Conservation (phyloP, 2,329 filamentous ascomycete genomes). For the Aspergillus puulaauensis region DNA sequence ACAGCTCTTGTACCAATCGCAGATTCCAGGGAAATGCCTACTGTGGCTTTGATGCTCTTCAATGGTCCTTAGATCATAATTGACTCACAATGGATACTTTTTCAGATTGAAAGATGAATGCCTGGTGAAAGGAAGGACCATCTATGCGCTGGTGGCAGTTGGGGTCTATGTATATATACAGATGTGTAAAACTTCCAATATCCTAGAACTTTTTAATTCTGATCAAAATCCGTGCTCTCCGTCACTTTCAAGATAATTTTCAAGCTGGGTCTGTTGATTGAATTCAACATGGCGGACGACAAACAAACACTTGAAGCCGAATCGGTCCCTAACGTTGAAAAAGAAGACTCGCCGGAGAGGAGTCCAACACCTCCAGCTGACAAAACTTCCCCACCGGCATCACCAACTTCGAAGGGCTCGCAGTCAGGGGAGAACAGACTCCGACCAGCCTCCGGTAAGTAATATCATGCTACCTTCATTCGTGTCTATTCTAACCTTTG, state of each 20-base stretch:
- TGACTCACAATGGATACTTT: background rate
- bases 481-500: background rate
- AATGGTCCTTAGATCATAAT: background rate
- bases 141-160: background rate
- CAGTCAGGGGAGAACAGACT: slow-evolving; percentile 16
- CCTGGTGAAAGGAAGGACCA: background rate
- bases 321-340: background rate
- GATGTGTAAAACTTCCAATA: background rate
- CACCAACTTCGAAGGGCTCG: background rate
- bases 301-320: background rate
- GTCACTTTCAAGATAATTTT: background rate
- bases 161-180: background rate
- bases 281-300: background rate
- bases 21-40: background rate
- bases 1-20: background rate
- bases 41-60: background rate
- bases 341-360: background rate
- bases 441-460: slow-evolving; percentile 13
- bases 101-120: background rate
- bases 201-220: background rate
- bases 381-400: background rate
- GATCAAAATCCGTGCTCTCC: background rate
- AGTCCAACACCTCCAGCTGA: background rate
- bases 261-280: background rate
- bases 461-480: background rate